Base-by-base conservation (phyloP, 2,329 filamentous ascomycete genomes). In the Akanthomyces lecanii region DNA sequence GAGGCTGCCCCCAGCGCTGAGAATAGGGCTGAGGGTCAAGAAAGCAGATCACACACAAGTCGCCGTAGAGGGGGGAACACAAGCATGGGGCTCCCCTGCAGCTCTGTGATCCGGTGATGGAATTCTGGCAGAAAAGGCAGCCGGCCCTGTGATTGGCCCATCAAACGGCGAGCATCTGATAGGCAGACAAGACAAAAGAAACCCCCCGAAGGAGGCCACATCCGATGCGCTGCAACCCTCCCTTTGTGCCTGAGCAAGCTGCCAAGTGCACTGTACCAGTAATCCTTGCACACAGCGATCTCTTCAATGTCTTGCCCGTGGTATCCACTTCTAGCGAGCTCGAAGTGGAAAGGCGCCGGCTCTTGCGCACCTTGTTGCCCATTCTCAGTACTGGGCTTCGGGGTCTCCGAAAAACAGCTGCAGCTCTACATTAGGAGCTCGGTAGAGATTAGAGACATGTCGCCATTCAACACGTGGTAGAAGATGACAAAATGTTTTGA, bases 341-440 rank as follows among this genome's bases (percentile, higher is more conserved):
- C 25, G 44, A 56, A 56, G 11, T 16, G 40, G 53, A 5, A 56
- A 45, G 44, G 53, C 16, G 53, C 53, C 53, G 14, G n/a, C 6
- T 45, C 18, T 45, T n/a, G 42, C 42, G 36, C 36, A n/a, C 5
- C 42, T n/a, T 44, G 30, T 33, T 33, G 33, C 33, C 2, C 33
- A 36, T 25, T 53, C 30, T 55, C 23, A 44, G n/a, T 44, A n/a
- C 44, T 44, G 25, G 53, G 53, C 53, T 56, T 56, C 53, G 53
- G 53, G 16, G 23, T 45, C 53, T 16, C 53, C 53, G 53, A 56
- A 33, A 53, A 28, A 30, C 33, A 18, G 38, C 53, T 45, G 40
- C 53, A 45, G 16, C 23, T 21, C 18, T 45, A 11, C 6, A 4
- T 56, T 8, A 7, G 18, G 33, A 16, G 51, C 51, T 54, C 51